Conservation (phyloP, 1,139 yeast genomes). For the Maudiozyma humilis region DNA sequence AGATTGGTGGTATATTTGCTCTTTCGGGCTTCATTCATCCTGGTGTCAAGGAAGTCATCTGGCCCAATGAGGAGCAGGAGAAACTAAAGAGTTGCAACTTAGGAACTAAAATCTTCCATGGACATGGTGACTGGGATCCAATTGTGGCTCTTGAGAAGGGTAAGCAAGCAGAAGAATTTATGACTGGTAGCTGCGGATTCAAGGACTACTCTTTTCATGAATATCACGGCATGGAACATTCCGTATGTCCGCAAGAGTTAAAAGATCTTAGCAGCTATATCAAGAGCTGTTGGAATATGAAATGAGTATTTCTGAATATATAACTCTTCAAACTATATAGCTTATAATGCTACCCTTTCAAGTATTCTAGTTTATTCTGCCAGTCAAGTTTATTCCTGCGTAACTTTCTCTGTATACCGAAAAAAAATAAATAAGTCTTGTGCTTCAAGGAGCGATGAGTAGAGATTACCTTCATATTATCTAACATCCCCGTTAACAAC, state of each 20-base stretch:
- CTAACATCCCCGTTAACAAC: no score
- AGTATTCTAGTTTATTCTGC: no score
- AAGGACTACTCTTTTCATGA: constrained; percentile 46
- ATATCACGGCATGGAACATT: constrained; percentile 61
- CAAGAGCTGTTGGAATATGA: constrained; percentile 19
- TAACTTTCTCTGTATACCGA: not conserved
- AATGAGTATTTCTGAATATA: not conserved
- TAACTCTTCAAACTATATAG: no score
- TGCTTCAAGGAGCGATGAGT: not conserved
- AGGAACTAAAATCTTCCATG: constrained; percentile 74
- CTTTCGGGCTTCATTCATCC: constrained; percentile 63
- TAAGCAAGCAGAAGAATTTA: constrained; percentile 40
- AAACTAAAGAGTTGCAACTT: constrained; percentile 34
- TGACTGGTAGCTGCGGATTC: constrained; percentile 31
- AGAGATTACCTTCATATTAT: no score
- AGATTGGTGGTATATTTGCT: constrained; percentile 70
- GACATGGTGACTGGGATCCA: constrained; percentile 78
- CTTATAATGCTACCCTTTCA: no score
- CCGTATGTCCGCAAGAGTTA: constrained; percentile 60
- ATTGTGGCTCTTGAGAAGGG: constrained; percentile 49
- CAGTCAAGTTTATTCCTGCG: no score
- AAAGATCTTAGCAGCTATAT: constrained; percentile 51
- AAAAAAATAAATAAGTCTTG: not conserved
- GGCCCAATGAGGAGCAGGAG: constrained; percentile 16
- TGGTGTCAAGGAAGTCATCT: constrained; percentile 28